Conservation (phyloP, 306 rosid genomes). For the Oxytropis ochrocephala region DNA sequence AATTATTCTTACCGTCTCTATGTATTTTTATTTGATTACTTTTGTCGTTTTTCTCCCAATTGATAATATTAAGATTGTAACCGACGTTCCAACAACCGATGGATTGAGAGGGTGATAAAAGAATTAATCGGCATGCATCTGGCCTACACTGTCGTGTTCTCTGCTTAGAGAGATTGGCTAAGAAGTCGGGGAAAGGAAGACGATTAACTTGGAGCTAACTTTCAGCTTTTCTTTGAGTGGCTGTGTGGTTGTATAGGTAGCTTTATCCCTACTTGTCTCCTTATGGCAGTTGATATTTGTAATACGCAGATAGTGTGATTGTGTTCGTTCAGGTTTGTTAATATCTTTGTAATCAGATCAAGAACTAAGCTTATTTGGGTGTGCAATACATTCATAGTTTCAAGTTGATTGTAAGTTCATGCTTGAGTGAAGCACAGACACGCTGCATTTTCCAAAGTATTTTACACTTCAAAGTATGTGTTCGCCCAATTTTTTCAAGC, state of each 20-base stretch:
- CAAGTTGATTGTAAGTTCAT: conserved; percentile 26
- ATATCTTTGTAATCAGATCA: conserved; percentile 67
- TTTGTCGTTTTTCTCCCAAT: conserved; percentile 25
- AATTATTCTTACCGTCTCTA: conserved; percentile 30
- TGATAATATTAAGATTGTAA: conserved; percentile 62
- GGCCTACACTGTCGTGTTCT: conserved; percentile 68
- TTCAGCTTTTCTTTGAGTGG: conserved; percentile 59
- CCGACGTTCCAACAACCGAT: conserved; percentile 52
- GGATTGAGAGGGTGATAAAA: conserved; percentile 31
- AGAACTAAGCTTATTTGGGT: conserved; percentile 50
- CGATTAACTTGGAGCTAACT: conserved; percentile 81
- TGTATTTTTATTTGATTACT: conserved; percentile 22
- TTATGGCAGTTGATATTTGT: conserved; percentile 63
- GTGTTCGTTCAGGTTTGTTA: conserved; percentile 76
- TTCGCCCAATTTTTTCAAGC: too few relatives aligned
- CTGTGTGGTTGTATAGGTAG: conserved; percentile 90
- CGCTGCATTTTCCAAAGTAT: not conserved
- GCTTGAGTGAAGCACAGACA: conserved; percentile 21
- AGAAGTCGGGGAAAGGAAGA: conserved; percentile 41
- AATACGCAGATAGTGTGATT: conserved; percentile 78
- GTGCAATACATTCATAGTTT: conserved; percentile 46
- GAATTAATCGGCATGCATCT: conserved; percentile 62
- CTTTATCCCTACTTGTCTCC: conserved; percentile 24
- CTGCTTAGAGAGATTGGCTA: conserved; percentile 57
- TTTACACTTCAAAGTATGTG: too few relatives aligned